A percentile compares a stretch with the other conserved stretches of the same genome.
Evolutionary conservation across 257 asterid species (phyloP).

Genomic region (Nicotiana noctiflora): DNA sequence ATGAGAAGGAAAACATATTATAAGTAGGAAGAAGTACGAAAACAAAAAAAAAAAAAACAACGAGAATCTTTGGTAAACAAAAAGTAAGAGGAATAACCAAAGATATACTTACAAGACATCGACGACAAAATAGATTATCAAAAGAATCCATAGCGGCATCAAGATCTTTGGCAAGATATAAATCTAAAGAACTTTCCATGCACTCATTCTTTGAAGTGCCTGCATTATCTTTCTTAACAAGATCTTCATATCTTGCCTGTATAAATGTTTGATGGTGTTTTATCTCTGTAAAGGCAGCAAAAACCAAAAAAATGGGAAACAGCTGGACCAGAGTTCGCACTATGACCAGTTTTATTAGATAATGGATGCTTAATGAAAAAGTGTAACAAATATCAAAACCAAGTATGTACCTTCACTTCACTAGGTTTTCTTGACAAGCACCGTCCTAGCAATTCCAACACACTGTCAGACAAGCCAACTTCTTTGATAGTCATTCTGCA

Average conservation of each 20-base stretch:
- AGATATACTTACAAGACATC: slow-evolving; percentile 71
- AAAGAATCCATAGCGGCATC: slow-evolving; percentile 96
- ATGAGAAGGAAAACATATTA: slow-evolving; percentile 3
- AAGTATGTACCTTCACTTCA: slow-evolving; percentile 70
- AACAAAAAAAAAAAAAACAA: not conserved
- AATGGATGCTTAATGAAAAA: slow-evolving; percentile 17
- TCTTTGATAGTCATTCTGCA: slow-evolving; percentile 54
- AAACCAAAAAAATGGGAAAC: slow-evolving; percentile 15
- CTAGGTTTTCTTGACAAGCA: slow-evolving; percentile 64
- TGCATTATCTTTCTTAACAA: slow-evolving; percentile 34
- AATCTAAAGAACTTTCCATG: slow-evolving; percentile 51
- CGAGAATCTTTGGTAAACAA: not conserved
- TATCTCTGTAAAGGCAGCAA: slow-evolving; percentile 20
- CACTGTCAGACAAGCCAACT: slow-evolving; percentile 50
- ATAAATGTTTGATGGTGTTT: slow-evolving; percentile 58
- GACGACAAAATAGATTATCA: slow-evolving; percentile 95
- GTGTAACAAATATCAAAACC: slow-evolving; percentile 11
- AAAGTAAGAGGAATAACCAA: slow-evolving; percentile 7
- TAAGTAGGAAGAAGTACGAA: not conserved
- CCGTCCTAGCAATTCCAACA: slow-evolving; percentile 61
- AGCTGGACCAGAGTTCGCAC: slow-evolving; percentile 69
- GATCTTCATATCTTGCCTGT: slow-evolving; percentile 92
- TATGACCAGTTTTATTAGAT: slow-evolving; percentile 50
- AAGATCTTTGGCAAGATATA: slow-evolving; percentile 80
- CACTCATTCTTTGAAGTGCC: slow-evolving; percentile 32